These are phyloP conservation scores for Leavenworthia alabamica DNA, from an alignment of 345 rosid genomes.

Conservation along the genomic window DNA sequence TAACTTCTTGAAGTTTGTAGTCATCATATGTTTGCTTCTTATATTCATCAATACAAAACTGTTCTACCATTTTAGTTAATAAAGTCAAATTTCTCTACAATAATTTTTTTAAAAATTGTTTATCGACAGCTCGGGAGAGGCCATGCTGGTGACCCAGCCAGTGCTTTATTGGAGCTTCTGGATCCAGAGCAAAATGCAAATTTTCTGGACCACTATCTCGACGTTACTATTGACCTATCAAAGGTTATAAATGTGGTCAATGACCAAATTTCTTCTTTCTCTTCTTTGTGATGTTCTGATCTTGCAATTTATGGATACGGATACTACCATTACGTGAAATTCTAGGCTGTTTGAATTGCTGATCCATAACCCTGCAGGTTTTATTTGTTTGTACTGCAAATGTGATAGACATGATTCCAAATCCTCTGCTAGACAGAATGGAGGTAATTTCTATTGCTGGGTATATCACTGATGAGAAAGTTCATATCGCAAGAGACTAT, in stretches of 20 bases:
- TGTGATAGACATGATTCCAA: conserved; percentile 70
- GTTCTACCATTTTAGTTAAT: no score
- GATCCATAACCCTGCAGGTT: no score
- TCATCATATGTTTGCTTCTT: not conserved
- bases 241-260: no score
- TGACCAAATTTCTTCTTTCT: no score
- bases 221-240: conserved; percentile 79
- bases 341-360: no score
- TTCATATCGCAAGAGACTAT: conserved; percentile 89
- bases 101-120: conserved; percentile 2
- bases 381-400: conserved; percentile 97
- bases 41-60: no score
- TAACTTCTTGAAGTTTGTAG: not conserved
- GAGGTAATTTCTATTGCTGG: conserved; percentile 87
- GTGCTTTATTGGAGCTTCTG: conserved; percentile 90
- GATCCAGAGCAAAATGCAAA: conserved; percentile 97
- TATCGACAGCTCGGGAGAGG: conserved; percentile 70
- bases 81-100: no score
- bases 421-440: conserved; percentile 91
- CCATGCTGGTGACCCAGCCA: conserved; percentile 82
- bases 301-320: no score
- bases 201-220: conserved; percentile 88
- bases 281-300: no score
- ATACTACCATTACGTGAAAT: no score
- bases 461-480: conserved; percentile 90